phyloP scores from a whole-genome alignment of 1,284 basidiomycete species.

The Microbotryum intermedium region DNA sequence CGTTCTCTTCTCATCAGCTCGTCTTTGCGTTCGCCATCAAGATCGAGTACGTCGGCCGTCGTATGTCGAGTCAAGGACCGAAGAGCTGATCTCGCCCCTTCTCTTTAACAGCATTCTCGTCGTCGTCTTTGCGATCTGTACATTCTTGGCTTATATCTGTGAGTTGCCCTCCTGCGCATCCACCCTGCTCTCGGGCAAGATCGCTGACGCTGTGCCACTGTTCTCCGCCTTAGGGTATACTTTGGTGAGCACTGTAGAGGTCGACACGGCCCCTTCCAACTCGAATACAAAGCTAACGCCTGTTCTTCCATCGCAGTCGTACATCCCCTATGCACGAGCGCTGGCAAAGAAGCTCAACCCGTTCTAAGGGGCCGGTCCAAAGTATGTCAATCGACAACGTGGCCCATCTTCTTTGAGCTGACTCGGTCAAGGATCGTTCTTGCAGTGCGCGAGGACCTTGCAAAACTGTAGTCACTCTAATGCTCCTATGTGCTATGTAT shows the following conservation, averaged over 20 bases:
- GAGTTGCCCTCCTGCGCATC: slow-evolving; percentile 32
- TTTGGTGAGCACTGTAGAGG: slow-evolving; percentile 2
- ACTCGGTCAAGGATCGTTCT: too few species aligned
- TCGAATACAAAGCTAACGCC: too few species aligned
- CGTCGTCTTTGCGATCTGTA: slow-evolving; percentile 26
- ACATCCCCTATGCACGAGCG: slow-evolving; percentile 73
- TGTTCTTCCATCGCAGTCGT: slow-evolving; percentile 47
- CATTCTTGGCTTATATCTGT: slow-evolving; percentile 39
- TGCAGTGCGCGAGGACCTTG: too few species aligned
- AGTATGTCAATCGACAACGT: too few species aligned
- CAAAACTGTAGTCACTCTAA: too few species aligned
- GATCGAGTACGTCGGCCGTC: slow-evolving; percentile 10
- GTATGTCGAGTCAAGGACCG: too few species aligned
- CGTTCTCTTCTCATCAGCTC: slow-evolving; percentile 1
- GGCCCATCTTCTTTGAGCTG: too few species aligned
- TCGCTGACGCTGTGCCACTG: slow-evolving; percentile 40
- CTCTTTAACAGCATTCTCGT: slow-evolving; percentile 21
- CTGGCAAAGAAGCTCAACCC: slow-evolving; percentile 19
- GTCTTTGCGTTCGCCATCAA: slow-evolving; percentile 26
- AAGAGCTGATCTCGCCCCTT: too few species aligned
- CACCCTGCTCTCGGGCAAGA: not conserved
- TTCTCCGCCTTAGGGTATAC: slow-evolving; percentile 11
- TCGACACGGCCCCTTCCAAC: too few species aligned
- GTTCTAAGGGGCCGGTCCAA: not conserved
- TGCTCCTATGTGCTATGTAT: too few species aligned